Base-by-base conservation (phyloP, 352 stramenopile genomes). In the Pseudoperonospora humuli region DNA sequence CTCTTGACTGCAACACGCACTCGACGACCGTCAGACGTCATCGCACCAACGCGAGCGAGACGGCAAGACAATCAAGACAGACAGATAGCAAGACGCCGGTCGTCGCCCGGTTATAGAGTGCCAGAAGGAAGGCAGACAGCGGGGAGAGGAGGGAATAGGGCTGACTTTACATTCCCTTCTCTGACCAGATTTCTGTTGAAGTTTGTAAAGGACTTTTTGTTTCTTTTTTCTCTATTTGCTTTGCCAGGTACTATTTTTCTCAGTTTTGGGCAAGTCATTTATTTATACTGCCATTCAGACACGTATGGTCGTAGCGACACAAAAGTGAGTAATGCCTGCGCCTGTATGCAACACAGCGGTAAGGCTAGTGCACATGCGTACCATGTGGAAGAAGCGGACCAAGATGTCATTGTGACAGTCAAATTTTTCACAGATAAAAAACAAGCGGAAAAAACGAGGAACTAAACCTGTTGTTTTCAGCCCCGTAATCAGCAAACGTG, bases 41-140 rank as follows among this genome's bases (percentile, higher is more conserved):
- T 65, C 14, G 34, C 32, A 38, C 37, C 37, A 2, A 32, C n/a
- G 19, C 11, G 29, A 39, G 29, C 3, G 14, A 40, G 40, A 42
- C 18, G n/a, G 23, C 23, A 23, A n/a, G 31, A 27, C 24, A 31
- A 39, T 21, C 2, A 24, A 26, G 34, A 26, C 17, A 28, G 37
- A 14, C 47, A 37, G 13, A n/a, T 35, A n/a, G n/a, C 13, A 15
- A n/a, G 5, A 9, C 8, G 18, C 18, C 17, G 33, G 5, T 39
- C 19, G 34, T 39, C 34, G 34, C 34, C 15, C 10, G 19, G 34
- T 39, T 39, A 18, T 18, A 39, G 34, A 65, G 56, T 65, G 56
- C 56, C 43, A 51, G 56, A 57, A 48, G 50, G 56, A 55, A 52
- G 50, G 41, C 36, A 47, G 50, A 53, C 32, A 8, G 28, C 24